Evolutionary conservation across 2,329 filamentous ascomycete genomes (phyloP).

Genomic region (Paraconiothyrium brasiliense): DNA sequence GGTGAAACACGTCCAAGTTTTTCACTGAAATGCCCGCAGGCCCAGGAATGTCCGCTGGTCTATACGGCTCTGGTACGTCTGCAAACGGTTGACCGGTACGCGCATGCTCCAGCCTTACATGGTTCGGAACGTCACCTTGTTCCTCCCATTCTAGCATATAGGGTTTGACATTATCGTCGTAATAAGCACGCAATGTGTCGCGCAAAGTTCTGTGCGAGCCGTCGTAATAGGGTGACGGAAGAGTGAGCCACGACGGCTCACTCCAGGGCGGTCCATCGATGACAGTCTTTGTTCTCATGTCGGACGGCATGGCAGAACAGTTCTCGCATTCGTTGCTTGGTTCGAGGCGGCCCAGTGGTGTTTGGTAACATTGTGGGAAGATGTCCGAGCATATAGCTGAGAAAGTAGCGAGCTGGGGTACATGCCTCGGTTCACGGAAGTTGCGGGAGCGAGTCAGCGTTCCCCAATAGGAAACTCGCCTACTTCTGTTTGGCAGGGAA

Average conservation of each 20-base stretch:
- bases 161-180: slow-evolving; percentile 67
- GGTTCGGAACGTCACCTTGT: slow-evolving; percentile 58
- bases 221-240: slow-evolving; percentile 70
- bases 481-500: not conserved
- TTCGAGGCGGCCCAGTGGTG: not conserved
- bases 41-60: slow-evolving; percentile 50
- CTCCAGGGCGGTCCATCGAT: slow-evolving; percentile 53
- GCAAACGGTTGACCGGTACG: slow-evolving; percentile 54
- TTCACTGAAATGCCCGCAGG: slow-evolving; percentile 50
- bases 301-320: slow-evolving; percentile 24
- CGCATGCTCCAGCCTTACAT: slow-evolving; percentile 53
- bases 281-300: slow-evolving; percentile 43
- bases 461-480: not conserved
- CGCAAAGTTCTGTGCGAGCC: slow-evolving; percentile 68
- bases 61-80: slow-evolving; percentile 56
- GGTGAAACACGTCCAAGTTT: slow-evolving; percentile 51
- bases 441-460: slow-evolving; percentile 1
- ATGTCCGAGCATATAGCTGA: not conserved
- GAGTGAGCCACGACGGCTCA: slow-evolving; percentile 59
- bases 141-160: slow-evolving; percentile 71
- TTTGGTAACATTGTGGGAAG: not conserved
- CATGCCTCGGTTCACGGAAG: not conserved
- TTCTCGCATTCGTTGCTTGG: not conserved
- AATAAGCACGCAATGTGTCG: slow-evolving; percentile 65
- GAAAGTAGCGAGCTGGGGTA: not conserved